These are phyloP conservation scores for Verticillium albo-atrum DNA, from an alignment of 2,329 filamentous ascomycete species.

Conservation along the genomic window DNA sequence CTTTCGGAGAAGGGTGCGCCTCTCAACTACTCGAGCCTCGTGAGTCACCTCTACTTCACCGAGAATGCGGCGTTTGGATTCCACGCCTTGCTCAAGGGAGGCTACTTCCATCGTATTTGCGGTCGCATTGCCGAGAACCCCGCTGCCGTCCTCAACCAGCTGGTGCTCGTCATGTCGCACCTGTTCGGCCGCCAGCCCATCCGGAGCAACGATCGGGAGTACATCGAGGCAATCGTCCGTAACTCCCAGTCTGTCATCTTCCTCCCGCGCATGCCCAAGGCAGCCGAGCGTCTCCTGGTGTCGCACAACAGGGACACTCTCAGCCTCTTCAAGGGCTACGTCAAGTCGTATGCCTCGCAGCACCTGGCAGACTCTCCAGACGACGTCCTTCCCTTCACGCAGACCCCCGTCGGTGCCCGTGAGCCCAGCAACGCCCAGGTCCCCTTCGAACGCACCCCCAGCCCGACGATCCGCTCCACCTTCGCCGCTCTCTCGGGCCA, in stretches of 20 bases:
- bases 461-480: slow-evolving; percentile 53
- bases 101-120: slow-evolving; percentile 64
- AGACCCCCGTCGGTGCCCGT: slow-evolving; percentile 34
- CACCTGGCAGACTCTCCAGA: slow-evolving; percentile 50
- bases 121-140: slow-evolving; percentile 46
- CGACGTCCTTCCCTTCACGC: slow-evolving; percentile 53
- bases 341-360: slow-evolving; percentile 63
- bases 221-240: slow-evolving; percentile 40
- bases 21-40: slow-evolving; percentile 66
- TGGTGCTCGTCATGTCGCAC: slow-evolving; percentile 67
- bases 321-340: slow-evolving; percentile 63
- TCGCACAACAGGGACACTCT: slow-evolving; percentile 63
- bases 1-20: slow-evolving; percentile 57
- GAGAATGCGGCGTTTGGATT: slow-evolving; percentile 74
- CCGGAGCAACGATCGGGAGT: slow-evolving; percentile 41
- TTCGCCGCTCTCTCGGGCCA: slow-evolving; percentile 70
- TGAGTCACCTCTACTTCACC: slow-evolving; percentile 71
- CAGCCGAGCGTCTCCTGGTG: slow-evolving; percentile 51
- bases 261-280: slow-evolving; percentile 57
- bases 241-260: not conserved
- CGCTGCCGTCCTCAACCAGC: slow-evolving; percentile 45
- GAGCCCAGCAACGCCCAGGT: slow-evolving; percentile 15
- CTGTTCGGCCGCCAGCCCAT: slow-evolving; percentile 58
- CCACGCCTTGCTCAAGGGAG: slow-evolving; percentile 66
- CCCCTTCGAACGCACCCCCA: slow-evolving; percentile 24